These are phyloP conservation scores for Vachellia collinsii DNA, from an alignment of 306 rosid genomes.

Conservation along the genomic window DNA sequence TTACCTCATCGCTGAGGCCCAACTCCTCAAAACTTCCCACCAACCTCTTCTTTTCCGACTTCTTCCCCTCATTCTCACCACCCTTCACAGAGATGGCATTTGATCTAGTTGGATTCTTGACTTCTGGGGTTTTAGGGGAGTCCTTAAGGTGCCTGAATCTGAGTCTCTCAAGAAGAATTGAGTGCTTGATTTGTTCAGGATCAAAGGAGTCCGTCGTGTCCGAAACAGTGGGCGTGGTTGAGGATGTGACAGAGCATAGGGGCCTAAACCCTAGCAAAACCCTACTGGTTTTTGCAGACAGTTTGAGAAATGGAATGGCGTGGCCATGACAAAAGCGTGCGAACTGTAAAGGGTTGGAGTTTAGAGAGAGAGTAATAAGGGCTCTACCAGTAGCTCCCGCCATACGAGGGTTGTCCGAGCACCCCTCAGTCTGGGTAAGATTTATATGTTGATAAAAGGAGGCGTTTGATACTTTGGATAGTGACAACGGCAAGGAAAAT, in stretches of 20 bases:
- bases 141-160: constrained; percentile 71
- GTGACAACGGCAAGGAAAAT: not conserved
- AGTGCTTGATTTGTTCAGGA: constrained; percentile 55
- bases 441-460: not conserved
- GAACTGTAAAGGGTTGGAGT: constrained; percentile 31
- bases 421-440: constrained; percentile 1
- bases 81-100: constrained; percentile 19
- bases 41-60: constrained; percentile 41
- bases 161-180: constrained; percentile 74
- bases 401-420: constrained; percentile 35
- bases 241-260: constrained; percentile 55
- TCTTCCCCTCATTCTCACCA: constrained; percentile 41
- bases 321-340: constrained; percentile 51
- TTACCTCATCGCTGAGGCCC: constrained; percentile 75
- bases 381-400: constrained; percentile 63
- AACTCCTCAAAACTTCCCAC: constrained; percentile 67
- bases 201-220: constrained; percentile 26
- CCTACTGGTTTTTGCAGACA: constrained; percentile 45
- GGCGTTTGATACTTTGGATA: not conserved
- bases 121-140: constrained; percentile 31
- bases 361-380: constrained; percentile 51
- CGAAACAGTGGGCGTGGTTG: constrained; percentile 1
- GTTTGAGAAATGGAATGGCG: constrained; percentile 49
- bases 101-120: constrained; percentile 18
- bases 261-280: constrained; percentile 61